Base-by-base conservation (phyloP, 257 asterid genomes). In the Lycium ferocissimum region DNA sequence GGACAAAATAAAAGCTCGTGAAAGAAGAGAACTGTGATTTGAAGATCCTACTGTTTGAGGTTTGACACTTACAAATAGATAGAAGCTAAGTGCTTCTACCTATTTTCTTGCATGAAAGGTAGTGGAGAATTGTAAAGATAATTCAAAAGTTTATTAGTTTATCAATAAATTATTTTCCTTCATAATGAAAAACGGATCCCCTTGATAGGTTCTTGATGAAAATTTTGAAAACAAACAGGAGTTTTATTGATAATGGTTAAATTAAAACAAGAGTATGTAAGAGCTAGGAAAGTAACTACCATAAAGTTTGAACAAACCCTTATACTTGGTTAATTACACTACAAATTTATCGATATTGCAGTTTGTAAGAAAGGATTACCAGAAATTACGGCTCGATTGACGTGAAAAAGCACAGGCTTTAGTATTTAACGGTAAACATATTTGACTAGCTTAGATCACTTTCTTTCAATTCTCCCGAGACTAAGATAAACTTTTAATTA, bases 381-480 rank as follows among this genome's bases (percentile, higher is more conserved):
- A 75, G 12, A 22, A 12, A 49, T 49, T 49, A 75, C 62, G 81
- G 81, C 81, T 49, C 81, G 3, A 75, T 75, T 22, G 7, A 75
- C 11, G 81, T 20, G 81, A 75, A 75, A 69, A 75, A 37, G 22
- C 61, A 75, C 45, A 22, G 47, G 43, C 61, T 75, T 20, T 75
- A 75, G 45, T 22, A 49, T 75, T 51, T 76, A 51, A 49, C 62
- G 81, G 63, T 45, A 13, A 51, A 76, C 14, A 49, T 26, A 69
- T 69, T 76, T 76, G 47, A 76, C 81, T 76, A 76, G 8, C 22
- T 51, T 13, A 26, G 7, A 51, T 76, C 47, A 51, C 63, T 51
- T 76, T 26, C 45, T 76, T 26, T 51, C 35, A 6, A 51, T 76
- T 51, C 45, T 51, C 63, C 47, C 63, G 51, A 14, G 40, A 76